Percentiles rank a stretch among this genome's conserved stretches.
These are phyloP conservation scores for Trametes gibbosa DNA, from an alignment of 768 basidiomycete genomes.

Conservation along the genomic window DNA sequence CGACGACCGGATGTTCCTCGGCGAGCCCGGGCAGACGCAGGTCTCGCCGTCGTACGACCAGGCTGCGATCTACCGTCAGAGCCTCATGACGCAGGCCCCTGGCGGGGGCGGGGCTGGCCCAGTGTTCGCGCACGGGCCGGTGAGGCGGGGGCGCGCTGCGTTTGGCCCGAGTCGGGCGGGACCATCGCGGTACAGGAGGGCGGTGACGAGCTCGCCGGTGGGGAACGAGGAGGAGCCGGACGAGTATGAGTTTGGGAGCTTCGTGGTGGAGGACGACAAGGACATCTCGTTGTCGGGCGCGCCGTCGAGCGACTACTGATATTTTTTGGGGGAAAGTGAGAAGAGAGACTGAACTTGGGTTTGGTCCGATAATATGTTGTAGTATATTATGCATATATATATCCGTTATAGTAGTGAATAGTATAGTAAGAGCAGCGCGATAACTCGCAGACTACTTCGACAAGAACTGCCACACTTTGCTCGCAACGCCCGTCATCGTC, in stretches of 20 bases:
- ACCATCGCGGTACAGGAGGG: constrained; percentile 29
- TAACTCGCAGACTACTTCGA: not conserved
- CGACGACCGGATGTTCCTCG: constrained; percentile 65
- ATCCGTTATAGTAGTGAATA: not conserved
- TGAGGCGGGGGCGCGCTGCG: constrained; percentile 32
- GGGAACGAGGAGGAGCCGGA: constrained; percentile 49
- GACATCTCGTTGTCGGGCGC: constrained; percentile 46
- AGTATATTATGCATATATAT: not conserved
- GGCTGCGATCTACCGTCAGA: constrained; percentile 61
- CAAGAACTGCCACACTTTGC: constrained; percentile 30
- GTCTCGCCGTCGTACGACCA: constrained; percentile 73
- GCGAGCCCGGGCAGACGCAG: constrained; percentile 65
- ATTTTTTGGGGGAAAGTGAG: not conserved
- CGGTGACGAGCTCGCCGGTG: constrained; percentile 59
- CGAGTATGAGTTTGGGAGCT: constrained; percentile 71
- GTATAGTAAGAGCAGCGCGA: not conserved
- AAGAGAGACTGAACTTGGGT: not conserved
- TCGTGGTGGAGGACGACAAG: constrained; percentile 77
- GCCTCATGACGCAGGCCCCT: constrained; percentile 70
- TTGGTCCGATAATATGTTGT: not conserved
- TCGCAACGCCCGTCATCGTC: constrained; percentile 30
- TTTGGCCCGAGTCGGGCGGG: constrained; percentile 29
- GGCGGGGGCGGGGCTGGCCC: constrained; percentile 43
- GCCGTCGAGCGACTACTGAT: constrained; percentile 10
- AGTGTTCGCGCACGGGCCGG: constrained; percentile 51